A percentile compares a stretch with the other conserved stretches of the same genome.
Conservation (phyloP, 2,329 filamentous ascomycete genomes). For the Monilinia vaccinii-corymbosi region DNA sequence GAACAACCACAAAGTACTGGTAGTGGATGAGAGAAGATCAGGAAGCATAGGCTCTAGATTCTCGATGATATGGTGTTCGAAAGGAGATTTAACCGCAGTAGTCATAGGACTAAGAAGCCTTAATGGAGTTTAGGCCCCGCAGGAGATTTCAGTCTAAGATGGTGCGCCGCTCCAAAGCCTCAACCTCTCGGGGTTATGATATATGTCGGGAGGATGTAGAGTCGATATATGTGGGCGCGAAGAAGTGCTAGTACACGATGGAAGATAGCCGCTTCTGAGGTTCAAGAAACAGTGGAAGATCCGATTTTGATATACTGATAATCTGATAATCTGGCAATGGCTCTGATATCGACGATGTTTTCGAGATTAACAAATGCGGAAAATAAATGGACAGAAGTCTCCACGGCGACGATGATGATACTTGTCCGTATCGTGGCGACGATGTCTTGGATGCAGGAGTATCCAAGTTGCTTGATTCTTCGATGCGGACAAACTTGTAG, state of each 20-base stretch:
- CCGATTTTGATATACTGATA: not conserved
- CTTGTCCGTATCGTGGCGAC: not conserved
- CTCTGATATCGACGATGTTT: not conserved
- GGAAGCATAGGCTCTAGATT: conserved; percentile 2
- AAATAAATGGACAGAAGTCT: not conserved
- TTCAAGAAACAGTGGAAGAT: not conserved
- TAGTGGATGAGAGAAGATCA: not conserved
- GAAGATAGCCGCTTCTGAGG: not conserved
- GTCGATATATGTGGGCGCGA: not conserved
- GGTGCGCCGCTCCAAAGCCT: not conserved
- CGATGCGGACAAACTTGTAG: not conserved
- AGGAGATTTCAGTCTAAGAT: not conserved
- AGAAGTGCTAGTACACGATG: not conserved
- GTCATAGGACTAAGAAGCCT: not conserved
- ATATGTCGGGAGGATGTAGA: not conserved
- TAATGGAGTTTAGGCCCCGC: not conserved
- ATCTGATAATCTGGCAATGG: not conserved
- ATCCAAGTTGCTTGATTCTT: not conserved
- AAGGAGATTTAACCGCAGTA: not conserved
- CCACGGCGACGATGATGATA: not conserved
- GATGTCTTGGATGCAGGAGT: not conserved
- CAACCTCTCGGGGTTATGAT: not conserved
- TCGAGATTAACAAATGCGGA: not conserved
- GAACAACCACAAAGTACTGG: conserved; percentile 8
- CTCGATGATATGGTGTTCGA: not conserved